These are phyloP conservation scores for Mediolabrus comicus DNA, from an alignment of 108 stramenopile genomes.

Conservation along the genomic window DNA sequence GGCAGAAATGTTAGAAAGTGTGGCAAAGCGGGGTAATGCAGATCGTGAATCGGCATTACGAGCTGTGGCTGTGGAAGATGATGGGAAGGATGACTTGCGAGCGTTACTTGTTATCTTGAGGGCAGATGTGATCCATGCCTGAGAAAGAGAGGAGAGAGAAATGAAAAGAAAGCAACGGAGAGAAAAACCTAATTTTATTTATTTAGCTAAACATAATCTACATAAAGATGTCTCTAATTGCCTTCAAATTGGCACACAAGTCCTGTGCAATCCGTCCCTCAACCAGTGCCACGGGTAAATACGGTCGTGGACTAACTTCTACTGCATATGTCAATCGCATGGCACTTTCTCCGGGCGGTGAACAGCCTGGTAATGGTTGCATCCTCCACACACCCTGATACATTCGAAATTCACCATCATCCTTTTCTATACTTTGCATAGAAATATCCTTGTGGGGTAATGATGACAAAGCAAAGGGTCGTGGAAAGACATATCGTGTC, in stretches of 20 bases:
- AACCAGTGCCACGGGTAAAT: slow-evolving; percentile 82
- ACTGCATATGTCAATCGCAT: slow-evolving; percentile 91
- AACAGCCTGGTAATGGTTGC: slow-evolving; percentile 87
- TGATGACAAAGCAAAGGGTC: slow-evolving; percentile 75
- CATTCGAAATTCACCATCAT: slow-evolving; percentile 88
- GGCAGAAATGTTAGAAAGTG: slow-evolving; percentile 29
- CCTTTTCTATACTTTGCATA: slow-evolving; percentile 82
- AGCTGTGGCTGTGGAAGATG: neutral
- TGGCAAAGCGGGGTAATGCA: slow-evolving; percentile 58
- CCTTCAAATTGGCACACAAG: slow-evolving; percentile 77
- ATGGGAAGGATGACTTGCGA: slow-evolving; percentile 2
- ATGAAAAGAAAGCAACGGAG: too few species aligned
- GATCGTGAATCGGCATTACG: slow-evolving; percentile 51
- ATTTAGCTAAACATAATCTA: too few species aligned
- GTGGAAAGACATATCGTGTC: slow-evolving; percentile 73
- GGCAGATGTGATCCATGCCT: slow-evolving; percentile 3
- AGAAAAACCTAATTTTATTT: too few species aligned
- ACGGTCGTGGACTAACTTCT: slow-evolving; percentile 82
- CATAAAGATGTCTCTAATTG: slow-evolving; percentile 82
- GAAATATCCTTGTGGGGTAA: slow-evolving; percentile 84
- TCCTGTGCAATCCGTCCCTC: slow-evolving; percentile 84
- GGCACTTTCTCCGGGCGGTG: slow-evolving; percentile 63
- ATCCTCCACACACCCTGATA: slow-evolving; percentile 93
- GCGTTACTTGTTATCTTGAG: slow-evolving; percentile 34
- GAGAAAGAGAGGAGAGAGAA: neutral